Evolutionary conservation across 768 basidiomycete species (phyloP).

Genomic region (Suillus lakei): DNA sequence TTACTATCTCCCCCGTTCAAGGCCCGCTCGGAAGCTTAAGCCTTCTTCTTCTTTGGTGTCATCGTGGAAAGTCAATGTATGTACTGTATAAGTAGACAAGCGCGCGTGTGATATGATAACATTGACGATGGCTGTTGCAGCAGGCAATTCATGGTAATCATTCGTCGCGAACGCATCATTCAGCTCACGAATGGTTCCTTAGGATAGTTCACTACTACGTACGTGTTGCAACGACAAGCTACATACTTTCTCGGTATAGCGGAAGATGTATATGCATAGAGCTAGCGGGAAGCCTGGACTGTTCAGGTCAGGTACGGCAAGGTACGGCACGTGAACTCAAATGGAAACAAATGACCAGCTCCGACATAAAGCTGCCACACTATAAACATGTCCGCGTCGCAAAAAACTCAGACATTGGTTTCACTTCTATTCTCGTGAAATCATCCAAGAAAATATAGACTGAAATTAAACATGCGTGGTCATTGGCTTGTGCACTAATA

Average conservation of each 20-base stretch:
- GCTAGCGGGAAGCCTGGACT: not conserved
- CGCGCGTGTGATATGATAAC: not conserved
- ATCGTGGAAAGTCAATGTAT: slow-evolving; percentile 2
- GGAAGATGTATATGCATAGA: not conserved
- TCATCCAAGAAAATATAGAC: too few species aligned
- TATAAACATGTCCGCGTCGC: not conserved
- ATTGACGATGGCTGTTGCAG: not conserved
- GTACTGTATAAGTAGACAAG: not conserved
- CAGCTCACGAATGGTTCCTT: not conserved
- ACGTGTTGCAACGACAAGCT: not conserved
- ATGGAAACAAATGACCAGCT: not conserved
- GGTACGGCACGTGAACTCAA: not conserved
- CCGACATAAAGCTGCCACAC: not conserved
- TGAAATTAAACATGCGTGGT: not conserved
- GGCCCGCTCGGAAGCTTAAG: not conserved
- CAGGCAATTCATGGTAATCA: not conserved
- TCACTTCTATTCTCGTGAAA: not conserved
- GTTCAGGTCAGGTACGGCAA: not conserved
- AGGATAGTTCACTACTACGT: not conserved
- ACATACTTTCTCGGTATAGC: not conserved
- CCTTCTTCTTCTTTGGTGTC: not conserved
- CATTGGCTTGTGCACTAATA: not conserved
- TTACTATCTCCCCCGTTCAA: slow-evolving; percentile 1
- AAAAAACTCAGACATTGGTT: not conserved
- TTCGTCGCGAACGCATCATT: not conserved